These are phyloP conservation scores for Paratinospora sagittata DNA, from an alignment of 164 flowering plant species.

Conservation along the genomic window DNA sequence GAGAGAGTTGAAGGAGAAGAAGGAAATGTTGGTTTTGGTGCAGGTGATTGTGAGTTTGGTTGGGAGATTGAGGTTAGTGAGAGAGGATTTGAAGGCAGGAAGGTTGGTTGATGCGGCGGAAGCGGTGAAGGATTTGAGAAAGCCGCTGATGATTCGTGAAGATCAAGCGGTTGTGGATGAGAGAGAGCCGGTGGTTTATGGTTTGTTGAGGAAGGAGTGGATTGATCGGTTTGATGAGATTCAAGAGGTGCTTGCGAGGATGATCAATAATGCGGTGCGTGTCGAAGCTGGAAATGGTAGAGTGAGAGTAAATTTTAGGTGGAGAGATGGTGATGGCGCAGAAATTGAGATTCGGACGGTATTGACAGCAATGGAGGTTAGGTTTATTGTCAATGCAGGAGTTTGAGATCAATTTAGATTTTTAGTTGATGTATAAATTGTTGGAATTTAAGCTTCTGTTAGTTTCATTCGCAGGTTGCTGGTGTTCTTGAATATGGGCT, in stretches of 20 bases:
- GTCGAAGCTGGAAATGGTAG: constrained; percentile 39
- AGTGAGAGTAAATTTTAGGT: constrained; percentile 35
- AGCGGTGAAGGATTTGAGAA: constrained; percentile 53
- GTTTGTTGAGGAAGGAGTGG: constrained; percentile 71
- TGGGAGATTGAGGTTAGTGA: constrained; percentile 38
- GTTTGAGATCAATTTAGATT: neutral
- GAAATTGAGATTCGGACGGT: constrained; percentile 49
- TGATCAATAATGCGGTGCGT: constrained; percentile 50
- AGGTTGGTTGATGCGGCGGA: constrained; percentile 53
- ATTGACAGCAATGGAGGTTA: constrained; percentile 82
- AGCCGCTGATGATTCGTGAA: constrained; percentile 36
- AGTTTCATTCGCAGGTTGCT: constrained; percentile 40
- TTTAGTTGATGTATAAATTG: neutral
- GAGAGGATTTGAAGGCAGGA: constrained; percentile 46
- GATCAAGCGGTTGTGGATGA: constrained; percentile 21
- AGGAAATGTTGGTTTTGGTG: constrained; percentile 44
- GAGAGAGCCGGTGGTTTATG: constrained; percentile 54
- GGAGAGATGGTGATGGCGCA: constrained; percentile 24
- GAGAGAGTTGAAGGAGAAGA: constrained; percentile 51
- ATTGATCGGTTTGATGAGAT: constrained; percentile 67
- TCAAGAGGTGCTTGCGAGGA: constrained; percentile 54
- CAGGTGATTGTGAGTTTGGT: constrained; percentile 38
- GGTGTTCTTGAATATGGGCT: constrained; percentile 80
- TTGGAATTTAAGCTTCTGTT: constrained; percentile 3
- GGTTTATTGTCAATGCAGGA: constrained; percentile 12